phyloP scores from a whole-genome alignment of 306 rosid genomes.

The Senna tora region DNA sequence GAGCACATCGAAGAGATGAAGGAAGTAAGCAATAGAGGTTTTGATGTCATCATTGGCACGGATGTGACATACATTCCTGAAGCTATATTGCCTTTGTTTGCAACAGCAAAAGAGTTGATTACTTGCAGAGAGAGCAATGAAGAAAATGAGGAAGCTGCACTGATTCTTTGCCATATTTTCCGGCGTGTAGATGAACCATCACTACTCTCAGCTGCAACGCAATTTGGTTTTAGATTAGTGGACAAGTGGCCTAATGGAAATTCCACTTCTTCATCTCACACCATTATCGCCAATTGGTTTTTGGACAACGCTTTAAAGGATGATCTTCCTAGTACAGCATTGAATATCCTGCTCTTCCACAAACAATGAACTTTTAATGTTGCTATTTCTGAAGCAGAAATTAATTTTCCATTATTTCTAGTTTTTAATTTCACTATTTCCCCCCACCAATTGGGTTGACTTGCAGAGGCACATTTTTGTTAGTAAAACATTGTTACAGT shows the following conservation, averaged over 20 bases:
- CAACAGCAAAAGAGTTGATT: slow-evolving; percentile 73
- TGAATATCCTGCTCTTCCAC: slow-evolving; percentile 68
- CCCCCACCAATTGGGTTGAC: not conserved
- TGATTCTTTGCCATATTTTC: slow-evolving; percentile 78
- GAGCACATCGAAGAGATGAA: slow-evolving; percentile 68
- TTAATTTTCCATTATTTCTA: not conserved
- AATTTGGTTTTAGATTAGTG: slow-evolving; percentile 64
- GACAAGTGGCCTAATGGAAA: slow-evolving; percentile 67
- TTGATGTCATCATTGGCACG: slow-evolving; percentile 81
- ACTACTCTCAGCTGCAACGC: slow-evolving; percentile 64
- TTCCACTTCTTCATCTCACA: slow-evolving; percentile 37
- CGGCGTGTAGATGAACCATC: slow-evolving; percentile 82
- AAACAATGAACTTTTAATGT: slow-evolving; percentile 41
- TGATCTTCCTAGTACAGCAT: slow-evolving; percentile 59
- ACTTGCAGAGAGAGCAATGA: slow-evolving; percentile 40
- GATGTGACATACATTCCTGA: slow-evolving; percentile 83
- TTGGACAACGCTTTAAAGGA: slow-evolving; percentile 45
- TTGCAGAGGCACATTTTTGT: slow-evolving; percentile 22
- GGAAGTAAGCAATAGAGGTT: slow-evolving; percentile 55
- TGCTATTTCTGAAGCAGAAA: not conserved
- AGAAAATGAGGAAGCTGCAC: slow-evolving; percentile 43
- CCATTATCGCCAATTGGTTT: slow-evolving; percentile 67
- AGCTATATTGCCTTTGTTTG: slow-evolving; percentile 80
- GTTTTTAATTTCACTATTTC: not conserved
- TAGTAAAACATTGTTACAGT: not conserved